Evolutionary conservation across 1,284 basidiomycete genomes (phyloP).

Genomic region (Pisolithus thermaeus): DNA sequence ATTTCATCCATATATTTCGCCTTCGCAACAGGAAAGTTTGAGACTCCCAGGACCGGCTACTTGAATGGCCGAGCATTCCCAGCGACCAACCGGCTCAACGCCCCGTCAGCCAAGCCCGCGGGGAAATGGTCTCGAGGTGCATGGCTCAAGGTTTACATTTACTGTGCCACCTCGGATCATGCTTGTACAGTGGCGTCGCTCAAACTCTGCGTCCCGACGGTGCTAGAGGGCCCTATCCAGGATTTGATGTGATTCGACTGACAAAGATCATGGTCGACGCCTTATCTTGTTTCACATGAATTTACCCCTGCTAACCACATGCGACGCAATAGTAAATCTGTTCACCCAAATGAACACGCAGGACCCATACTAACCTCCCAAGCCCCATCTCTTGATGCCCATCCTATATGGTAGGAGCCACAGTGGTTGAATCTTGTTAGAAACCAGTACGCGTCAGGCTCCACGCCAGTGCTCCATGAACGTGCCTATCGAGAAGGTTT

Average conservation of each 20-base stretch:
- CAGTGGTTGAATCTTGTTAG: background rate
- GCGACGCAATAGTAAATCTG: background rate
- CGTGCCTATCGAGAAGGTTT: background rate
- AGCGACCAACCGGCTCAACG: background rate
- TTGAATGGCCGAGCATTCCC: background rate
- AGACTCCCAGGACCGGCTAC: background rate
- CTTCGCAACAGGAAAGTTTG: background rate
- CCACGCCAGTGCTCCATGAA: background rate
- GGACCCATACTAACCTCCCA: background rate
- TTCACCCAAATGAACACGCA: background rate
- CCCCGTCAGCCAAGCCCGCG: background rate
- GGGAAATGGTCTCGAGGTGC: background rate
- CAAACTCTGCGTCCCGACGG: no score
- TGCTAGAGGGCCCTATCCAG: no score
- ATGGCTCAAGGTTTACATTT: background rate
- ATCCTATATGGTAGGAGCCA: background rate
- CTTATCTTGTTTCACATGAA: background rate
- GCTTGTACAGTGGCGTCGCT: background rate
- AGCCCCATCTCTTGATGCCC: background rate
- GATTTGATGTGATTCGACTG: no score
- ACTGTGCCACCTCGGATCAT: background rate
- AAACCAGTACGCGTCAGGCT: background rate
- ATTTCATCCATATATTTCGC: no score
- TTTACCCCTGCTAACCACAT: background rate
- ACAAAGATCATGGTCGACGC: no score